These are phyloP conservation scores for Blastobotrys chiropterorum DNA, from an alignment of 805 yeast species.

Conservation along the genomic window DNA sequence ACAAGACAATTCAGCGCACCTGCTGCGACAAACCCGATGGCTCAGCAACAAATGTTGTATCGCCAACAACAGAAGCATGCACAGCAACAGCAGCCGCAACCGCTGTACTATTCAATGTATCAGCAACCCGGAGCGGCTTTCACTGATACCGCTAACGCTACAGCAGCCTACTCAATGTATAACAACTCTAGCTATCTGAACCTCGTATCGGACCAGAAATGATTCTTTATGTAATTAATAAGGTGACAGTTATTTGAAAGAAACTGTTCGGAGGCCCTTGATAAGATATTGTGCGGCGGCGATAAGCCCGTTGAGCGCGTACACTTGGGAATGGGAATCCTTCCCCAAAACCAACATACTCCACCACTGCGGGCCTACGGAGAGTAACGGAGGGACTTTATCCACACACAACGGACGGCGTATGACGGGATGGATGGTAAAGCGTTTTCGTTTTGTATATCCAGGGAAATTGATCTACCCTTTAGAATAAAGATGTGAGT, in stretches of 20 bases:
- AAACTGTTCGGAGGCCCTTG: too few relatives aligned
- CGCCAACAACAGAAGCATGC: background rate
- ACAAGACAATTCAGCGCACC: background rate
- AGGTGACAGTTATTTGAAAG: too few relatives aligned
- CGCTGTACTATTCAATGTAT: background rate
- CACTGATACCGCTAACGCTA: background rate
- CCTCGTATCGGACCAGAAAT: background rate
- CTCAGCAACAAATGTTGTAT: background rate
- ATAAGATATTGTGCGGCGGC: too few relatives aligned
- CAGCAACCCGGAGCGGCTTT: background rate
- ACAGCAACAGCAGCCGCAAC: background rate
- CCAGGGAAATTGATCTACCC: constrained; percentile 48
- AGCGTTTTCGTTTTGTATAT: constrained; percentile 49
- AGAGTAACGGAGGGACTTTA: too few relatives aligned
- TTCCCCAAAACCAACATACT: too few relatives aligned
- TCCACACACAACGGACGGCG: too few relatives aligned
- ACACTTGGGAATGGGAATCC: background rate
- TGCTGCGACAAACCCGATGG: background rate
- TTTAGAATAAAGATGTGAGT: constrained; percentile 42
- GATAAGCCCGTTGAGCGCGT: background rate
- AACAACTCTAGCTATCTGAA: background rate
- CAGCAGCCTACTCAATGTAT: background rate
- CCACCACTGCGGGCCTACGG: too few relatives aligned
- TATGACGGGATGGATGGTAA: constrained; percentile 31
- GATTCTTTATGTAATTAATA: background rate